Base-by-base conservation (phyloP, 2,329 filamentous ascomycete species). In the Elsinoe arachidis region DNA sequence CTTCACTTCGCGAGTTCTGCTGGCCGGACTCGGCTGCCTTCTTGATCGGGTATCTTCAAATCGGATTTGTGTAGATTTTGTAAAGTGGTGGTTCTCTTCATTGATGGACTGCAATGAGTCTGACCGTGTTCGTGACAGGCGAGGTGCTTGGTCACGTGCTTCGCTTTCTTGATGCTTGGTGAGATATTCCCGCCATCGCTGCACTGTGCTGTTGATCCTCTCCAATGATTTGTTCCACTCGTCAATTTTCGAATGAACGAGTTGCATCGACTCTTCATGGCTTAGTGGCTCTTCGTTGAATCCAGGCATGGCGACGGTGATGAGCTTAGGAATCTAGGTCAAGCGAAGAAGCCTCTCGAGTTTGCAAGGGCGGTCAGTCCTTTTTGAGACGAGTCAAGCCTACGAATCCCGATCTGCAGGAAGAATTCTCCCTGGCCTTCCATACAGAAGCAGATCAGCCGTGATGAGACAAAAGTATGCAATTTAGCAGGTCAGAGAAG, bases 31-130 rank as follows among this genome's bases (percentile, higher is more conserved):
- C 2, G 26, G 46, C 26, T 26, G 21, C 11, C 14, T 15, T 34
- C 26, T 34, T n/a, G 46, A 11, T 35, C 30, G 46, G 10, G 26
- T 51, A 35, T 34, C 46, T 35, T 51, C 46, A 11, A 51, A 34
- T 35, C 30, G 26, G 4, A 39, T 35, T 5, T 11, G 35, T 38
- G 17, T 39, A 17, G 33, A 14, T 37, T 53, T 53, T 15, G 15
- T 53, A 15, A 53, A 53, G 10, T 39, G 34, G 10, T 33, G 34
- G 6, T 19, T 53, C 12, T 53, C 49, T 23, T 53, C 49, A 30
- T 53, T 53, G 33, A 53, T 38, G 6, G 49, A 53, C 35, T 53
- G 49, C 34, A 53, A 12, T 23, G 49, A 53, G 33, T 53, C 49
- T 7, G 49, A 53, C 26, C 49, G 37, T 2, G 35, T 39, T 34